These are phyloP conservation scores for Fusarium buharicum DNA, from an alignment of 2,329 filamentous ascomycete species.

Conservation along the genomic window DNA sequence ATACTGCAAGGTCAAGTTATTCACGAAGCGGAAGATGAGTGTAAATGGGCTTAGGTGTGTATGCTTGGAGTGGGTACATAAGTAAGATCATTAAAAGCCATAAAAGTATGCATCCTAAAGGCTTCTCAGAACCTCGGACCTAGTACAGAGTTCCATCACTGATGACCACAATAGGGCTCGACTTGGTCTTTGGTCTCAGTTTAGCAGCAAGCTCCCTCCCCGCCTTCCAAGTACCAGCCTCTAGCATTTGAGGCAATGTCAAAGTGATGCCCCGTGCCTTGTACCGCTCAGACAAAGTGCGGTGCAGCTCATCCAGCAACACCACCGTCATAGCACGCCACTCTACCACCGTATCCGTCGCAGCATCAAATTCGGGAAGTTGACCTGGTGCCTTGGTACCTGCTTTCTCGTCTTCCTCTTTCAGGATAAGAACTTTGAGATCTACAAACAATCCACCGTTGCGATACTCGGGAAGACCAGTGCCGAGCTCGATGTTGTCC, in stretches of 20 bases:
- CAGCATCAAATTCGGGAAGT: conserved; percentile 62
- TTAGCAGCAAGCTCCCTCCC: conserved; percentile 84
- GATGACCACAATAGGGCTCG: conserved; percentile 75
- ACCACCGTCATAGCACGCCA: conserved; percentile 70
- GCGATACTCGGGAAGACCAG: conserved; percentile 76
- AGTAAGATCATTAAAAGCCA: too few relatives aligned
- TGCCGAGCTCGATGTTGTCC: conserved; percentile 66
- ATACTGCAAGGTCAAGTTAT: too few relatives aligned
- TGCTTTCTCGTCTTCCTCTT: conserved; percentile 53
- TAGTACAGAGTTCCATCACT: conserved; percentile 34
- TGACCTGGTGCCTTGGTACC: conserved; percentile 57
- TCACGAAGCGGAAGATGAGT: too few relatives aligned
- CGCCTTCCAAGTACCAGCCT: conserved; percentile 69
- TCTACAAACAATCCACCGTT: conserved; percentile 77
- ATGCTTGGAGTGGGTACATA: too few relatives aligned
- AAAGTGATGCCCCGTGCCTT: conserved; percentile 45
- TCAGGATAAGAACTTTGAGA: conserved; percentile 63
- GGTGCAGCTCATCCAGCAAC: conserved; percentile 62
- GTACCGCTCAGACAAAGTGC: conserved; percentile 44
- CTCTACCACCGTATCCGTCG: conserved; percentile 68
- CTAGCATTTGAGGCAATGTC: conserved; percentile 61
- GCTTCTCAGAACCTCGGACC: not conserved
- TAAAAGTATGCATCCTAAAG: too few relatives aligned
- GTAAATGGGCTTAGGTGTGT: too few relatives aligned
- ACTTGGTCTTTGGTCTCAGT: conserved; percentile 80